Conservation (phyloP, 129 eudicot genomes). For the Tanacetum coccineum region DNA sequence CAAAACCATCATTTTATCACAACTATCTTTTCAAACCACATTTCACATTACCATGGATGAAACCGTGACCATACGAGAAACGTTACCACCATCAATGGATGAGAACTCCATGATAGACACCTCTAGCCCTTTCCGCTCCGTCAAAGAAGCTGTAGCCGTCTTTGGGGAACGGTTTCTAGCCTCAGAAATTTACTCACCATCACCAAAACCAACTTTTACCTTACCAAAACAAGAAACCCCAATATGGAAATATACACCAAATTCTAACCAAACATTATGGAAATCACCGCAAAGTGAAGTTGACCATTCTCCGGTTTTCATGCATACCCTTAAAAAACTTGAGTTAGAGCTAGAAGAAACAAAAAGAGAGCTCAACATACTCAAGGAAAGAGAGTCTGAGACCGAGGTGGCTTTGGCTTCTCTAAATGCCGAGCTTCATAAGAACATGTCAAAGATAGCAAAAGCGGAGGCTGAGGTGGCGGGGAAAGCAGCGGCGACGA, state of each 20-base stretch:
- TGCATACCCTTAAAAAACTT: constrained; percentile 45
- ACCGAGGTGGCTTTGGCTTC: constrained; percentile 83
- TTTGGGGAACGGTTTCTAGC: constrained; percentile 47
- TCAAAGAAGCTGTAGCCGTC: constrained; percentile 67
- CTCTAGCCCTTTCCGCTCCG: constrained; percentile 65
- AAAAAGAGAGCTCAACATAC: constrained; percentile 48
- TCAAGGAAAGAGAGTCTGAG: constrained; percentile 66
- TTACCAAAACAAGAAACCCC: constrained; percentile 50
- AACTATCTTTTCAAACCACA: constrained; percentile 15
- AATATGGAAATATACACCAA: constrained; percentile 31
- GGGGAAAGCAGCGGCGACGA: constrained; percentile 30
- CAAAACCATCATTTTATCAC: constrained; percentile 23
- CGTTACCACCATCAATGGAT: background rate
- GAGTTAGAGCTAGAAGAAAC: constrained; percentile 69
- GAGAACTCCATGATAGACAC: constrained; percentile 42
- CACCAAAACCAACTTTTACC: constrained; percentile 34
- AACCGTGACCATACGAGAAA: constrained; percentile 11
- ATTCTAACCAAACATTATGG: constrained; percentile 8
- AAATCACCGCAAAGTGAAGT: constrained; percentile 1
- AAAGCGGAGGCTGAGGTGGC: constrained; percentile 59
- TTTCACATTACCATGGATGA: constrained; percentile 26
- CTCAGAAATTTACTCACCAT: constrained; percentile 42
- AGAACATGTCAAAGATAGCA: constrained; percentile 81
- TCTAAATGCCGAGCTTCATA: constrained; percentile 80
- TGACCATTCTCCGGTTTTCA: constrained; percentile 17